Evolutionary conservation across 192 early-diverging fungal species (phyloP).

Genomic region (Umbelopsis sp.): DNA sequence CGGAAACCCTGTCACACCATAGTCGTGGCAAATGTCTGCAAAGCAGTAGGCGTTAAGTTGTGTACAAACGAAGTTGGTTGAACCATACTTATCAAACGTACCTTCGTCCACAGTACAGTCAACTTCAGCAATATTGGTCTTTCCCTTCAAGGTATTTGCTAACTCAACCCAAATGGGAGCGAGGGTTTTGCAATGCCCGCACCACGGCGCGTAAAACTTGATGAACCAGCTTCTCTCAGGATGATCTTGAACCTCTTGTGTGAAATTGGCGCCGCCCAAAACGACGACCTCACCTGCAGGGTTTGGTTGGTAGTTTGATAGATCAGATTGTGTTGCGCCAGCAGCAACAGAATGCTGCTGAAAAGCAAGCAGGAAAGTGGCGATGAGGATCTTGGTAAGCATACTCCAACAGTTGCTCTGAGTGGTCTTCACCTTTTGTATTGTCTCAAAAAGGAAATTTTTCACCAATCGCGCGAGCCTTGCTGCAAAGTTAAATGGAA

Average conservation of each 20-base stretch:
- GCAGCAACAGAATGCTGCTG: constrained; percentile 5
- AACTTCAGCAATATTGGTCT: constrained; percentile 81
- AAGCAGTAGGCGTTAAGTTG: not conserved
- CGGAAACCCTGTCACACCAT: constrained; percentile 81
- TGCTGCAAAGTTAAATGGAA: too few relatives aligned
- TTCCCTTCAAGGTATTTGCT: constrained; percentile 59
- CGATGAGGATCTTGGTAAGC: not conserved
- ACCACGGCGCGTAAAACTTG: constrained; percentile 91
- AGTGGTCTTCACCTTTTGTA: not conserved
- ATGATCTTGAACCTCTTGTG: constrained; percentile 8
- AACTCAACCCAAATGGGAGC: constrained; percentile 80
- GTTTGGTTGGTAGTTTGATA: not conserved
- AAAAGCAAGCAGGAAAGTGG: not conserved
- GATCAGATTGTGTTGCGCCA: not conserved
- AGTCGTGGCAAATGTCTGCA: constrained; percentile 58
- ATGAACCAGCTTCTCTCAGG: constrained; percentile 71
- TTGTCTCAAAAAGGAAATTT: constrained; percentile 9
- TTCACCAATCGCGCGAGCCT: not conserved
- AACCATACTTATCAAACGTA: constrained; percentile 15
- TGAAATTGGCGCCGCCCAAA: constrained; percentile 1
- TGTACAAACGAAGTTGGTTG: not conserved
- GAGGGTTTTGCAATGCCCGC: constrained; percentile 84
- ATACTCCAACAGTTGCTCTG: not conserved
- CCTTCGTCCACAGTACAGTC: constrained; percentile 75
- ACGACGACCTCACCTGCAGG: not conserved